Evolutionary conservation across 345 rosid species (phyloP).

Genomic region (Gossypium longicalyx): DNA sequence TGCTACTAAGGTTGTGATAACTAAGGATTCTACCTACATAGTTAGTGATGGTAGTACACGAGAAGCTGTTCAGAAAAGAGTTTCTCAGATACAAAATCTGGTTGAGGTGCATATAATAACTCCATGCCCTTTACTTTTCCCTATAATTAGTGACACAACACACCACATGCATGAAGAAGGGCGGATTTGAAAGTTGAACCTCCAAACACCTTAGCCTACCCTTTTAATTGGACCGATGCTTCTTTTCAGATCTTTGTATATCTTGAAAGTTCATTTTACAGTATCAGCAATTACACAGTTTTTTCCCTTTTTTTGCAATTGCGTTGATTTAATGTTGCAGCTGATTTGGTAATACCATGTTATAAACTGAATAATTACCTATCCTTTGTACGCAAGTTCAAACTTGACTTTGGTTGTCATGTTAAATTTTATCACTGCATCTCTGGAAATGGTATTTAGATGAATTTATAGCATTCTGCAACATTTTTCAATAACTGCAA

Average conservation of each 20-base stretch:
- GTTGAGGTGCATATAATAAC: conserved; percentile 48
- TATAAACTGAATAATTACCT: too few relatives aligned
- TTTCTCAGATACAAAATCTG: conserved; percentile 60
- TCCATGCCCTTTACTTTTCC: background rate
- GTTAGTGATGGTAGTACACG: conserved; percentile 68
- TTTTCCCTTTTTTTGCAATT: too few relatives aligned
- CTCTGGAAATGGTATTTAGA: background rate
- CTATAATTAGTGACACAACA: background rate
- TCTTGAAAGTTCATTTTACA: background rate
- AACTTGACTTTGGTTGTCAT: background rate
- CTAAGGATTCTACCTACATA: conserved; percentile 75
- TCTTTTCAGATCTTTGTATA: background rate
- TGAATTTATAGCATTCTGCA: background rate
- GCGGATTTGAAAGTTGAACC: background rate
- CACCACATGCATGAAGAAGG: background rate
- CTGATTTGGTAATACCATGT: too few relatives aligned
- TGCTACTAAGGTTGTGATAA: conserved; percentile 62
- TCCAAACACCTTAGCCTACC: background rate
- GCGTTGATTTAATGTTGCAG: too few relatives aligned
- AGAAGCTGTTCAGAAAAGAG: conserved; percentile 66
- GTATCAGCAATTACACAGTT: background rate
- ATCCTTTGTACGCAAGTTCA: too few relatives aligned
- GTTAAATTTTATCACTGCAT: background rate
- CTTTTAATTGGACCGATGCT: background rate
- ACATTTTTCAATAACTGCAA: background rate